Conservation (phyloP, 257 asterid genomes). For the Catharanthus roseus region DNA sequence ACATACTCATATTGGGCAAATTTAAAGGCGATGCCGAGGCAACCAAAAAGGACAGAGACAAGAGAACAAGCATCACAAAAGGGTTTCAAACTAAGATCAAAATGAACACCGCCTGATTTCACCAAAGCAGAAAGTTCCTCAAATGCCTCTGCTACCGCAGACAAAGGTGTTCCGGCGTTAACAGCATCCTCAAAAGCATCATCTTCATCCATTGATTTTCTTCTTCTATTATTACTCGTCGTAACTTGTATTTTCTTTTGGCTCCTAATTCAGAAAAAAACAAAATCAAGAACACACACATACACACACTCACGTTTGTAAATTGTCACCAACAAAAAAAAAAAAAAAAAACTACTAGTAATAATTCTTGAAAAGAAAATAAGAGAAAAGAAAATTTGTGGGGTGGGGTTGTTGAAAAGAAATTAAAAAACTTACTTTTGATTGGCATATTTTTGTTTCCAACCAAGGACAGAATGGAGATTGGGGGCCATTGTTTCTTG, state of each 20-base stretch:
- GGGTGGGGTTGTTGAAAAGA: too few species aligned
- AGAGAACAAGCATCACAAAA: constrained; percentile 84
- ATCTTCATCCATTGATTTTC: constrained; percentile 37
- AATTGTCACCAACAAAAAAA: not conserved
- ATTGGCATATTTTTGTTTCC: constrained; percentile 24
- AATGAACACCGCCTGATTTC: constrained; percentile 36
- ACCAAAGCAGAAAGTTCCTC: constrained; percentile 63
- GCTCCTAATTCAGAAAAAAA: constrained; percentile 42
- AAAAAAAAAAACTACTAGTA: not conserved
- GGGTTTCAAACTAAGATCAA: constrained; percentile 63
- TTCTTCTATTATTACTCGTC: constrained; percentile 6
- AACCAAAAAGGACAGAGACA: constrained; percentile 85
- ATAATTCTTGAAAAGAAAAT: too few species aligned
- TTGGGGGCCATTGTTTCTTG: constrained; percentile 47
- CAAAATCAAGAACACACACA: constrained; percentile 17
- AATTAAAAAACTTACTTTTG: constrained; percentile 30
- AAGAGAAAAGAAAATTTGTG: too few species aligned
- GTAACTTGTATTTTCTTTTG: too few species aligned
- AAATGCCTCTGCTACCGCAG: constrained; percentile 82
- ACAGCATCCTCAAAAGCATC: constrained; percentile 41
- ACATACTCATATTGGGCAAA: constrained; percentile 87
- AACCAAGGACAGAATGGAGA: constrained; percentile 41
- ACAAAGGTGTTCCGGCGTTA: constrained; percentile 48
- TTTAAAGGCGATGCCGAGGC: constrained; percentile 83
- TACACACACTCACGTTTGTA: constrained; percentile 8